A percentile compares a stretch with the other conserved stretches of the same genome.
These are phyloP conservation scores for Gigaspora rosea DNA, from an alignment of 192 early-diverging fungal genomes.

Conservation along the genomic window DNA sequence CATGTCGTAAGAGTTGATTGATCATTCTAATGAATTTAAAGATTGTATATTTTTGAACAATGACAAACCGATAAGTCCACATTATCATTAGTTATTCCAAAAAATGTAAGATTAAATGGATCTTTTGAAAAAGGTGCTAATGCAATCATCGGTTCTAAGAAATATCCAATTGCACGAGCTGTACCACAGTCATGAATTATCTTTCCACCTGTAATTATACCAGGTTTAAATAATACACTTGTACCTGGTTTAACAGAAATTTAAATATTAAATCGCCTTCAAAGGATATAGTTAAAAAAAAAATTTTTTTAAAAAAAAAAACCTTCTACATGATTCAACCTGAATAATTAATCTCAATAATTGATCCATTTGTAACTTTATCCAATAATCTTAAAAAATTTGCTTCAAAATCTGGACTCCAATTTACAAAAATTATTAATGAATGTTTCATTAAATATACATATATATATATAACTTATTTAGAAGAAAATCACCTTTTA, in stretches of 20 bases:
- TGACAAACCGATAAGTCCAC: constrained; percentile 79
- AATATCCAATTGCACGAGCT: constrained; percentile 90
- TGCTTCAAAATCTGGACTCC: constrained; percentile 81
- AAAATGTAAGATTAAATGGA: constrained; percentile 79
- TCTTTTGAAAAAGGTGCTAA: constrained; percentile 92
- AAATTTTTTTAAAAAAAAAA: neutral
- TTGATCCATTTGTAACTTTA: constrained; percentile 89
- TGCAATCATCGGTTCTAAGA: constrained; percentile 87
- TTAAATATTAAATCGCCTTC: neutral
- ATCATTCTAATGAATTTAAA: neutral
- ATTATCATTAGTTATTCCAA: constrained; percentile 94
- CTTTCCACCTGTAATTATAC: constrained; percentile 85
- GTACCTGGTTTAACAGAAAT: constrained; percentile 58
- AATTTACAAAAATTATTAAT: neutral
- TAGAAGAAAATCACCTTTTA: constrained; percentile 60
- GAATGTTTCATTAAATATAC: neutral
- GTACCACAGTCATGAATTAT: constrained; percentile 86
- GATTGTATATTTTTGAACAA: neutral
- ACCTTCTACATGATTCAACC: constrained; percentile 43
- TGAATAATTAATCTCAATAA: constrained; percentile 92
- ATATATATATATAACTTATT: constrained; percentile 8
- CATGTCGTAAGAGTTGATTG: neutral
- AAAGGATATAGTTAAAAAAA: neutral
- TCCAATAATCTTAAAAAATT: constrained; percentile 89
- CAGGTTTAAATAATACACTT: constrained; percentile 81